Percentiles rank a stretch among this genome's conserved stretches.
These are phyloP conservation scores for Exophiala sp. DNA, from an alignment of 2,329 filamentous ascomycete genomes.

Conservation along the genomic window DNA sequence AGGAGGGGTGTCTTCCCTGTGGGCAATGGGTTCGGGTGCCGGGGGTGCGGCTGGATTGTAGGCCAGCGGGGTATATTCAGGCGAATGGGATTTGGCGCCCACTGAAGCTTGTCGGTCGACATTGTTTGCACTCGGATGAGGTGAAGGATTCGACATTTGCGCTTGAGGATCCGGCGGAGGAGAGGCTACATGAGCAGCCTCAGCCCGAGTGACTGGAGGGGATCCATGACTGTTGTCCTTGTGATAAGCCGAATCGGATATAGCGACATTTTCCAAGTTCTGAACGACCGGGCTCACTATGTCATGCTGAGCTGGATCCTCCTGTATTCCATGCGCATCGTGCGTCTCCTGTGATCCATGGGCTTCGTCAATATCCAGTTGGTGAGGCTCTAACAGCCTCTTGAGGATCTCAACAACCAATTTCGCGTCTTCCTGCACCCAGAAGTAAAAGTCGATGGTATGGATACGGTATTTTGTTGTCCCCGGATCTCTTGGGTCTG, in stretches of 20 bases:
- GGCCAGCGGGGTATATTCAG: slow-evolving; percentile 47
- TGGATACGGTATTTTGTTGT: slow-evolving; percentile 54
- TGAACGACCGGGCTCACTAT: slow-evolving; percentile 56
- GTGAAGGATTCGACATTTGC: slow-evolving; percentile 17
- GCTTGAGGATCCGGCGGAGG: slow-evolving; percentile 14
- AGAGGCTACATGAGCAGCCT: slow-evolving; percentile 28
- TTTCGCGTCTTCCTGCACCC: slow-evolving; percentile 54
- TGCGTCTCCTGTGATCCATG: slow-evolving; percentile 35
- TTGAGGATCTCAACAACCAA: slow-evolving; percentile 47
- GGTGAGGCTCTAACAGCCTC: slow-evolving; percentile 34
- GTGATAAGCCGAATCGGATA: slow-evolving; percentile 47
- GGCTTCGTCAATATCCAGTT: slow-evolving; percentile 47
- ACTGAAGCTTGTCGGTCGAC: slow-evolving; percentile 5
- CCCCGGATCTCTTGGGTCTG: slow-evolving; percentile 48
- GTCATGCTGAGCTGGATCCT: slow-evolving; percentile 21
- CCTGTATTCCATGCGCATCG: not conserved
- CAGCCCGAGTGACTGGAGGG: slow-evolving; percentile 23
- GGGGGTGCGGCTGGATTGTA: slow-evolving; percentile 62
- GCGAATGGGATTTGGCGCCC: not conserved
- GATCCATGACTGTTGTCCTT: slow-evolving; percentile 38
- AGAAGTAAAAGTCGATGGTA: slow-evolving; percentile 59
- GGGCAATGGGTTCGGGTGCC: slow-evolving; percentile 58
- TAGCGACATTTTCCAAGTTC: slow-evolving; percentile 56
- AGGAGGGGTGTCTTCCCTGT: slow-evolving; percentile 62
- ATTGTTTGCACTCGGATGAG: slow-evolving; percentile 8